phyloP scores from a whole-genome alignment of 768 basidiomycete species.

The Clitopilus passeckerianus region DNA sequence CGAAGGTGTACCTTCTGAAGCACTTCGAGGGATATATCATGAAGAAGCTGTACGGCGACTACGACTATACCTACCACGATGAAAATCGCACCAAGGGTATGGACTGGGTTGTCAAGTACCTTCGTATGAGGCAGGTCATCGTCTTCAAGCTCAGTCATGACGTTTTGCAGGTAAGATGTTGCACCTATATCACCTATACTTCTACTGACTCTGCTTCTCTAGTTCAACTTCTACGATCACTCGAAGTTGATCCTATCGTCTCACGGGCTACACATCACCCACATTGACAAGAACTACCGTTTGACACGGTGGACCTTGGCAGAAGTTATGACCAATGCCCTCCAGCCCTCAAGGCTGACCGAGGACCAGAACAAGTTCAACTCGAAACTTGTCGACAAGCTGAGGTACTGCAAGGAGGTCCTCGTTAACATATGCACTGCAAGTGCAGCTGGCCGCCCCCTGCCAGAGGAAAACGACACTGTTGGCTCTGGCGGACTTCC shows the following conservation, averaged over 20 bases:
- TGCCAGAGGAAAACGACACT: slow-evolving; percentile 17
- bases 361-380: slow-evolving; percentile 49
- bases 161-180: slow-evolving; percentile 75
- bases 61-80: slow-evolving; percentile 79
- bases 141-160: slow-evolving; percentile 96
- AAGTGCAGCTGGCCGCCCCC: slow-evolving; percentile 32
- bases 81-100: slow-evolving; percentile 67
- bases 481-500: neutral
- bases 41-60: slow-evolving; percentile 81
- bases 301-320: slow-evolving; percentile 70
- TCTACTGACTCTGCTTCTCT: slow-evolving; percentile 6
- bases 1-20: slow-evolving; percentile 87
- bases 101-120: slow-evolving; percentile 94
- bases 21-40: slow-evolving; percentile 96
- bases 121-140: slow-evolving; percentile 95
- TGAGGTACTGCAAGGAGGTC: slow-evolving; percentile 86
- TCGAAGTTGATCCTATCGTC: slow-evolving; percentile 89
- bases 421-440: slow-evolving; percentile 65
- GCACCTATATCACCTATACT: neutral
- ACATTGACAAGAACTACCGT: slow-evolving; percentile 87
- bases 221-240: slow-evolving; percentile 99
- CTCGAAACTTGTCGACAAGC: slow-evolving; percentile 67
- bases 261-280: slow-evolving; percentile 72
- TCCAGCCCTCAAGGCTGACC: slow-evolving; percentile 18
- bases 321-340: slow-evolving; percentile 59